Evolutionary conservation across 495 filamentous ascomycete genomes (phyloP).

Genomic region (Bombardia bombarda): DNA sequence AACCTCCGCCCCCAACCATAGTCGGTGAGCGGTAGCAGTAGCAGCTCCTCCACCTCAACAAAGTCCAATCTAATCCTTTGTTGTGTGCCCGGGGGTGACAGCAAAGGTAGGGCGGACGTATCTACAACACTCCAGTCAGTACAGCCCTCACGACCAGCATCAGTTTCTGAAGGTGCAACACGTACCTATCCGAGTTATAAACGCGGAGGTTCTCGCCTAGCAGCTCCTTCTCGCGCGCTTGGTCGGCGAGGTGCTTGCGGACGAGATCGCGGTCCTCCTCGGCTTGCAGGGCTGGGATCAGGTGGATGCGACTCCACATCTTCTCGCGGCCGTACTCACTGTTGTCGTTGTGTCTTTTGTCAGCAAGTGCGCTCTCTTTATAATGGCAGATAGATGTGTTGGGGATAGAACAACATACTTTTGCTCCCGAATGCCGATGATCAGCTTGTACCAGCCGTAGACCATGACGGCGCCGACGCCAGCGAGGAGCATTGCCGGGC

Average conservation of each 20-base stretch:
- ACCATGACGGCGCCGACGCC: conserved; percentile 68
- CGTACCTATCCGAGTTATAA: conserved; percentile 84
- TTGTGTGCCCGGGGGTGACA: conserved; percentile 43
- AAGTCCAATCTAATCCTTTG: conserved; percentile 37
- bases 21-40: too few species aligned
- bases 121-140: conserved; percentile 26
- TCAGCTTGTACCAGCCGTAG: conserved; percentile 81
- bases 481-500: conserved; percentile 65
- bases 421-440: conserved; percentile 71
- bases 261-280: conserved; percentile 95
- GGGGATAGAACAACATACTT: conserved; percentile 53
- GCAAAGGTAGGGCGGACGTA: conserved; percentile 68
- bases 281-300: conserved; percentile 87
- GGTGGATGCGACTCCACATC: conserved; percentile 90
- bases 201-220: conserved; percentile 69
- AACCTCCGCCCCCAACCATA: neutral
- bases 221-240: conserved; percentile 82
- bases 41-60: neutral
- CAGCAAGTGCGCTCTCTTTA: too few species aligned
- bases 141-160: neutral
- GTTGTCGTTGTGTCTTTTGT: neutral
- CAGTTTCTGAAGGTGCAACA: conserved; percentile 9
- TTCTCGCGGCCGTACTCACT: conserved; percentile 95
- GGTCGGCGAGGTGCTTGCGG: conserved; percentile 72
- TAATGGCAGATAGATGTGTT: neutral